phyloP scores from a whole-genome alignment of 352 stramenopile species.

The Globisporangium middletonii region DNA sequence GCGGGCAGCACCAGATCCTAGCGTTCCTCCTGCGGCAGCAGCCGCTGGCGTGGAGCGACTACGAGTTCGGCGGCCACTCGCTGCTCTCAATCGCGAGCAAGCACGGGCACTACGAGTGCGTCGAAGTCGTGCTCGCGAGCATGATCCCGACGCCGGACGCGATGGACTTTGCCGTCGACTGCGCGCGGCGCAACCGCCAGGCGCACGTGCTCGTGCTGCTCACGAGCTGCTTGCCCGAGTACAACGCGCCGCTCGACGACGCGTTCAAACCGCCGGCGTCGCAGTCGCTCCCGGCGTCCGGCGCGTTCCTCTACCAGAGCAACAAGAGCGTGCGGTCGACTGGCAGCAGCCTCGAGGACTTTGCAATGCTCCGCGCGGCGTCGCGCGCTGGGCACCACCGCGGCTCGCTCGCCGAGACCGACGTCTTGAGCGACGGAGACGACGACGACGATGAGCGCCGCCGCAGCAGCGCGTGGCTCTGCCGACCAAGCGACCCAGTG shows the following conservation, averaged over 20 bases:
- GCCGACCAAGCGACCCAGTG: slow-evolving; percentile 11
- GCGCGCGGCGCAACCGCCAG: slow-evolving; percentile 44
- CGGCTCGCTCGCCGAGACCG: slow-evolving; percentile 29
- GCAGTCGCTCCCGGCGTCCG: not conserved
- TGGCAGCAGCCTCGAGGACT: not conserved
- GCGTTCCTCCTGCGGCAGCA: slow-evolving; percentile 35
- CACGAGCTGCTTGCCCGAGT: slow-evolving; percentile 61
- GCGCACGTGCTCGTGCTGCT: slow-evolving; percentile 66
- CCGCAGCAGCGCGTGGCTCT: slow-evolving; percentile 20
- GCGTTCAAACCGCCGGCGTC: slow-evolving; percentile 11
- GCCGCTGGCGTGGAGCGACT: slow-evolving; percentile 22
- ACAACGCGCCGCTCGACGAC: slow-evolving; percentile 21
- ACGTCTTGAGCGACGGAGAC: slow-evolving; percentile 18
- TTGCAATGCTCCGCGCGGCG: slow-evolving; percentile 2
- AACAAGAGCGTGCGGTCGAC: slow-evolving; percentile 1
- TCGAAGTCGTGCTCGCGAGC: slow-evolving; percentile 39
- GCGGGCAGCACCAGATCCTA: slow-evolving; percentile 46
- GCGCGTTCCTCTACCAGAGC: not conserved
- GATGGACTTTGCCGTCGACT: slow-evolving; percentile 48
- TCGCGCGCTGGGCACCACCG: slow-evolving; percentile 12
- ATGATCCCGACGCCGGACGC: slow-evolving; percentile 17
- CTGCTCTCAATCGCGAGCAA: slow-evolving; percentile 55
- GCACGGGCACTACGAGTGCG: slow-evolving; percentile 69
- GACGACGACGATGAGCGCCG: slow-evolving; percentile 14
- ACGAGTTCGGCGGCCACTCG: slow-evolving; percentile 59